Conservation (phyloP, 2,329 filamentous ascomycete genomes). For the Sporothrix brunneoviolacea region DNA sequence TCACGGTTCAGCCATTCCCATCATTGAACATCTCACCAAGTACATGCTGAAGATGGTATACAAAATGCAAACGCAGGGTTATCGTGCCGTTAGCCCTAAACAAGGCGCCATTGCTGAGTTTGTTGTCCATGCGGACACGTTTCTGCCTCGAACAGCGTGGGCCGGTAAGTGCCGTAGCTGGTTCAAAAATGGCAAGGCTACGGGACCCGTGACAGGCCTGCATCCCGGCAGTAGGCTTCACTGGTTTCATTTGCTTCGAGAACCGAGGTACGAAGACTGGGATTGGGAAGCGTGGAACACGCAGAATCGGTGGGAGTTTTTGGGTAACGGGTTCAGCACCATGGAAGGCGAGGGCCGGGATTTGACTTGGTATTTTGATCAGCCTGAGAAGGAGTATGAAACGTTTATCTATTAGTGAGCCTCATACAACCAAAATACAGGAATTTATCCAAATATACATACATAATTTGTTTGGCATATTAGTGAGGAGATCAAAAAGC, state of each 20-base stretch:
- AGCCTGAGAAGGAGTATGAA: conserved; percentile 48
- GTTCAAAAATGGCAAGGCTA: conserved; percentile 22
- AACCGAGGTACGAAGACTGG: conserved; percentile 18
- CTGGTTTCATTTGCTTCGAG: conserved; percentile 16
- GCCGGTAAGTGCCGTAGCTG: conserved; percentile 23
- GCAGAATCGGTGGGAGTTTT: conserved; percentile 36
- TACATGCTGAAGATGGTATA: conserved; percentile 25
- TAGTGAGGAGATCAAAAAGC: no score
- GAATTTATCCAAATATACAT: no score
- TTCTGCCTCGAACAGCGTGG: conserved; percentile 27
- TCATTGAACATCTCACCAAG: conserved; percentile 24
- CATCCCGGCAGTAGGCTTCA: conserved; percentile 19
- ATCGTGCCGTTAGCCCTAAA: conserved; percentile 20
- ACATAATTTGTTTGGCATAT: no score
- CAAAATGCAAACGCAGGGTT: conserved; percentile 25
- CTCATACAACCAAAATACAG: no score
- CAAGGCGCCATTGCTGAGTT: conserved; percentile 19
- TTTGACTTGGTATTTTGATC: conserved; percentile 36
- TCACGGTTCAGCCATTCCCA: conserved; percentile 20
- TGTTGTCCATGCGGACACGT: conserved; percentile 24
- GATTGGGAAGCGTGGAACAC: conserved; percentile 37
- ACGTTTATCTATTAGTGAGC: conserved; percentile 8
- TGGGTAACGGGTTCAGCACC: conserved; percentile 35
- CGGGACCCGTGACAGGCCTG: conserved; percentile 14
- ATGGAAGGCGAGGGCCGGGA: conserved; percentile 36